Evolutionary conservation across 768 basidiomycete genomes (phyloP), one percentile per base, ranked within the genome.

Genomic region (Suillus decipiens): DNA sequence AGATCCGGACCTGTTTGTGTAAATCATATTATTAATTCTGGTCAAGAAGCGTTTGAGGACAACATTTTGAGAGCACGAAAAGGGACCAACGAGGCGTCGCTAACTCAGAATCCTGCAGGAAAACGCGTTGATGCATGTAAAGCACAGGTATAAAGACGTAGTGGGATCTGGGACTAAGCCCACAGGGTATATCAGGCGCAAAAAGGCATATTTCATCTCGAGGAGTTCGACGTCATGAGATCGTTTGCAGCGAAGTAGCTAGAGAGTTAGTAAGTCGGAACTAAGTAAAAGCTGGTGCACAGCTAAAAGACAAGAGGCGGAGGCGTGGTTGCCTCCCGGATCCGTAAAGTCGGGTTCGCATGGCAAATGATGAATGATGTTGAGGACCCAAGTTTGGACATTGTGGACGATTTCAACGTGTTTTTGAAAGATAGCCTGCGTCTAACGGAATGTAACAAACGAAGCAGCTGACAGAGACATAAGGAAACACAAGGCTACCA

Each of bases 371-470:
- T 43, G 41, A 17, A 66, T 66, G 57, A 60, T 43, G 57, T 57
- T 55, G 56, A 59, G 24, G 39, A 42, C 54, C 47, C 57, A 48
- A 61, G 63, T 64, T 64, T 61, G 60, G 63, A 54, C 57, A 61
- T 61, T 63, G 66, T 63, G 63, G 65, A 64, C 63, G 67, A 48
- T 64, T 68, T 66, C 67, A 68, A 68, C 67, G 67, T 68, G 67
- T 67, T 63, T 50, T 7, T 56, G 42, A 47, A 37, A 58, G 61
- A 61, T 59, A 59, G 51, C 48, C 41, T 55, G 33, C 39, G n/a
- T 28, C 48, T 48, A 59, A 64, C 34, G 60, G 45, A 24, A 45
- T 12, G 60, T 59, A 66, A 47, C 57, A 61, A 43, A 56, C 60
- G 45, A 60, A 43, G 55, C 63, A 59, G 64, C 54, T 51, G 59